A percentile compares a stretch with the other conserved stretches of the same genome.
Evolutionary conservation across 2,329 filamentous ascomycete genomes (phyloP).

Genomic region (Penicillium sp.): DNA sequence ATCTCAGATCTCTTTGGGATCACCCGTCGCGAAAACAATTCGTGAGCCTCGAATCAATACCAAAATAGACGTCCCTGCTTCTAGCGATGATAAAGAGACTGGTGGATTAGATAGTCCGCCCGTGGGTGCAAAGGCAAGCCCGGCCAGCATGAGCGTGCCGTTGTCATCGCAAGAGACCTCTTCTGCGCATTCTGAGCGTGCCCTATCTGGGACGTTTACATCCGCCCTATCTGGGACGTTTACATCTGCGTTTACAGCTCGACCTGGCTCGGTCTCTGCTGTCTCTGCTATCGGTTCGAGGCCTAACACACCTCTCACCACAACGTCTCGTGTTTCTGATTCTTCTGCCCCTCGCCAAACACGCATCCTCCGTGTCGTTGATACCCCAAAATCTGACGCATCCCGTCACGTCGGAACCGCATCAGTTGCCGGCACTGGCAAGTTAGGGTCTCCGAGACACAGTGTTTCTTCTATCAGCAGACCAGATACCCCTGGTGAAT

Average conservation of each 20-base stretch:
- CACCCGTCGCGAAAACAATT: constrained; percentile 13
- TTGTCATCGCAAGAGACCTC: constrained; percentile 19
- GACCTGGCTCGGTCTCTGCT: constrained; percentile 29
- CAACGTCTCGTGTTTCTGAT: constrained; percentile 38
- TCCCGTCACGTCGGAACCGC: constrained; percentile 31
- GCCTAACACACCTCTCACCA: constrained; percentile 49
- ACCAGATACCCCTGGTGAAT: constrained; percentile 62
- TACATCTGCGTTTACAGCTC: constrained; percentile 13
- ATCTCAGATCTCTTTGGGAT: constrained; percentile 43
- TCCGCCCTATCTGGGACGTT: constrained; percentile 8
- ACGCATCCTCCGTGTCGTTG: constrained; percentile 57
- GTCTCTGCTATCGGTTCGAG: constrained; percentile 45
- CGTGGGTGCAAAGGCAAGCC: constrained; percentile 28
- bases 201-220: constrained; percentile 18
- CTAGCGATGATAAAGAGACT: constrained; percentile 18
- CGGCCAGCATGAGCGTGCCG: constrained; percentile 36
- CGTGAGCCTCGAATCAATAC: not conserved
- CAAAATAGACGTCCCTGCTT: constrained; percentile 5
- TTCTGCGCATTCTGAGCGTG: constrained; percentile 27
- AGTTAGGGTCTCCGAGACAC: constrained; percentile 34
- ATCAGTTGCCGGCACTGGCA: constrained; percentile 30
- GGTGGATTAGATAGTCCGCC: constrained; percentile 12
- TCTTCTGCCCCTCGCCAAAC: constrained; percentile 43
- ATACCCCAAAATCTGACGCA: constrained; percentile 55
- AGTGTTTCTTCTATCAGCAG: constrained; percentile 57